Evolutionary conservation across 2,329 filamentous ascomycete genomes (phyloP).

Genomic region (Saccharata proteae): DNA sequence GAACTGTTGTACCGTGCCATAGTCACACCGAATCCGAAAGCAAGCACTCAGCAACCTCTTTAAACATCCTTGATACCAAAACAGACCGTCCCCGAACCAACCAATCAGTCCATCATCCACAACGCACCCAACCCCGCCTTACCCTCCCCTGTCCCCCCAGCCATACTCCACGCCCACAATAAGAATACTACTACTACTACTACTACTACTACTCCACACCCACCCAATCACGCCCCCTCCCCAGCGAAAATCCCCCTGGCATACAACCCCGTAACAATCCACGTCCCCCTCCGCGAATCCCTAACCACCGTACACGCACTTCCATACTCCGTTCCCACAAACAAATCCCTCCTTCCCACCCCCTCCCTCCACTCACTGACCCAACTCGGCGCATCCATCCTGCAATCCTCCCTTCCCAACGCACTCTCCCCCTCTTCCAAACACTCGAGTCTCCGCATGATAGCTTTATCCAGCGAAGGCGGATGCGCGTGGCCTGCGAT

Average conservation of each 20-base stretch:
- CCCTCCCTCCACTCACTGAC: constrained; percentile 17
- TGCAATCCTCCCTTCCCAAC: constrained; percentile 9
- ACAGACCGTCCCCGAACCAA: too few relatives aligned
- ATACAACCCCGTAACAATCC: constrained; percentile 28
- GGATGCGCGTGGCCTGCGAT: constrained; percentile 30
- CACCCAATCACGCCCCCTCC: too few relatives aligned
- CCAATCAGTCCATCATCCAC: too few relatives aligned
- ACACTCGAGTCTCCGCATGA: background rate
- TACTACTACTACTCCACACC: too few relatives aligned
- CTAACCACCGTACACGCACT: constrained; percentile 25
- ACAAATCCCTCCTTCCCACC: constrained; percentile 18
- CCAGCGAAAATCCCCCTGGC: constrained; percentile 26
- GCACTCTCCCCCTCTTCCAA: constrained; percentile 13
- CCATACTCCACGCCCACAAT: too few relatives aligned
- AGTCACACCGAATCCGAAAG: too few relatives aligned
- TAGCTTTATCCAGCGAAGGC: constrained; percentile 13
- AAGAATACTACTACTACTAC: too few relatives aligned
- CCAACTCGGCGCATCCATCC: constrained; percentile 20
- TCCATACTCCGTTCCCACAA: constrained; percentile 21
- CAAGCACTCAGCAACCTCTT: too few relatives aligned
- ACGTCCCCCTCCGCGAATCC: constrained; percentile 23
- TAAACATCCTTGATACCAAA: too few relatives aligned
- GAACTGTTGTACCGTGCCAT: too few relatives aligned
- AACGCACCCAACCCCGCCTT: too few relatives aligned
- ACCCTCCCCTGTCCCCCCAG: too few relatives aligned